Base-by-base conservation (phyloP, 495 filamentous ascomycete species). In the Penicillium psychrofluorescens region DNA sequence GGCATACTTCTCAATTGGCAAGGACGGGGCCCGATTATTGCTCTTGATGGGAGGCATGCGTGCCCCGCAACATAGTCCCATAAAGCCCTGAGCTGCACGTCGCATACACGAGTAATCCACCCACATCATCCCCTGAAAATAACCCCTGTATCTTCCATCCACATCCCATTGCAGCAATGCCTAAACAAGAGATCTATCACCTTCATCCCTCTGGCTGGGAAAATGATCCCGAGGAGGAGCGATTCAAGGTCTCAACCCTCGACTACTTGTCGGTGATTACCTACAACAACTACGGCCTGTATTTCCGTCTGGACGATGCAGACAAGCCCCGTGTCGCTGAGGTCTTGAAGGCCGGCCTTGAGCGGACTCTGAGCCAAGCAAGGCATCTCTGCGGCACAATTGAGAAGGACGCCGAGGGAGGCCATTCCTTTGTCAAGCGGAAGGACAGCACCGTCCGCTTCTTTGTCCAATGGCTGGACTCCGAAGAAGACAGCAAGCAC, bases 321-420 rank as follows among this genome's bases (percentile, higher is more conserved):
- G 50, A 59, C 30, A 66, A 59, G 50, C 29, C 30, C 36, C 55
- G 38, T n/a, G 53, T 49, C 0, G 51, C 56, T 1, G 50, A 55
- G 1, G 41, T 55, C 1, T 44, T 72, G 16, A 57, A 55, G 22
- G 31, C 38, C 7, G 65, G 66, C 31, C 62, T 74, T 16, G 61
- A 70, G 38, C 43, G 49, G 7, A 71, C 68, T 3, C 54, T 75
- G n/a, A 54, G 53, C 38, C 68, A 75, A 40, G 46, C 45, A 12
- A 51, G 69, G 11, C 67, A 74, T 43, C 45, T 74, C 11, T 62
- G 63, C 11, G 69, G 70, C 11, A 67, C 56, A 10, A 65, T 75
- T 29, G 67, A 74, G 43, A 65, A 66, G 42, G 51, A 62, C 11
- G 12, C 54, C 7, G 37, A 41, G 7, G 64, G 62, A 16, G 58